A percentile compares a stretch with the other conserved stretches of the same genome.
Conservation (phyloP, 2,329 filamentous ascomycete species). For the Talaromyces pinophilus region DNA sequence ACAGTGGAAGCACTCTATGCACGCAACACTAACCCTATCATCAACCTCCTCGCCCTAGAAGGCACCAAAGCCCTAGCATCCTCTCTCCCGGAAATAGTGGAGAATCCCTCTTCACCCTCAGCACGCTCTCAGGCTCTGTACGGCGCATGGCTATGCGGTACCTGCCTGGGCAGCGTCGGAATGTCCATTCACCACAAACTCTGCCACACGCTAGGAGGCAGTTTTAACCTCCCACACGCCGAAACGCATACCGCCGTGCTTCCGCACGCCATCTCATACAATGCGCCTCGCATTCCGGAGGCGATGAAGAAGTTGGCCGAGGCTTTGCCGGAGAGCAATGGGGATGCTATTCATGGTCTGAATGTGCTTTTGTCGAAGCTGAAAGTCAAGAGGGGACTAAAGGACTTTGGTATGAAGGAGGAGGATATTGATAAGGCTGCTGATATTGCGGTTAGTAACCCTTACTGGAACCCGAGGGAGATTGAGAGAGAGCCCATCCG, state of each 20-base stretch:
- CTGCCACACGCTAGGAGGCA: slow-evolving; percentile 65
- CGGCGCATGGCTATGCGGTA: slow-evolving; percentile 66
- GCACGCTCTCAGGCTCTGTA: slow-evolving; percentile 60
- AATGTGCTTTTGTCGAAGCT: slow-evolving; percentile 59
- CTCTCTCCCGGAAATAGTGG: slow-evolving; percentile 56
- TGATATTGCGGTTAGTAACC: slow-evolving; percentile 59
- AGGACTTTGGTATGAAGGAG: slow-evolving; percentile 61
- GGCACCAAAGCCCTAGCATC: slow-evolving; percentile 56
- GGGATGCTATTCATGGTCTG: slow-evolving; percentile 59
- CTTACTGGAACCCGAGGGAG: slow-evolving; percentile 61
- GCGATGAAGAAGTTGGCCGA: slow-evolving; percentile 57
- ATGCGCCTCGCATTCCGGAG: slow-evolving; percentile 57
- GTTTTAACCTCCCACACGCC: slow-evolving; percentile 64
- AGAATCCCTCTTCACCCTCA: slow-evolving; percentile 46
- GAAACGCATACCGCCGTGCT: slow-evolving; percentile 66
- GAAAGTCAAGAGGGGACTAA: slow-evolving; percentile 55
- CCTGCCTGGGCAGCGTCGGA: slow-evolving; percentile 59
- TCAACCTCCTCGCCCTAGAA: slow-evolving; percentile 59
- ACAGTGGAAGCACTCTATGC: slow-evolving; percentile 65
- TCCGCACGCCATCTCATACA: slow-evolving; percentile 65
- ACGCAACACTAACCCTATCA: slow-evolving; percentile 62
- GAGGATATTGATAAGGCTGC: slow-evolving; percentile 61
- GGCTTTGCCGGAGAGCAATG: slow-evolving; percentile 58
- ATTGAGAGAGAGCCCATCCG: slow-evolving; percentile 56
- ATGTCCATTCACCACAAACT: slow-evolving; percentile 70